Evolutionary conservation across 371 early-diverging fungal species (phyloP).

Genomic region (Circinella umbellata): DNA sequence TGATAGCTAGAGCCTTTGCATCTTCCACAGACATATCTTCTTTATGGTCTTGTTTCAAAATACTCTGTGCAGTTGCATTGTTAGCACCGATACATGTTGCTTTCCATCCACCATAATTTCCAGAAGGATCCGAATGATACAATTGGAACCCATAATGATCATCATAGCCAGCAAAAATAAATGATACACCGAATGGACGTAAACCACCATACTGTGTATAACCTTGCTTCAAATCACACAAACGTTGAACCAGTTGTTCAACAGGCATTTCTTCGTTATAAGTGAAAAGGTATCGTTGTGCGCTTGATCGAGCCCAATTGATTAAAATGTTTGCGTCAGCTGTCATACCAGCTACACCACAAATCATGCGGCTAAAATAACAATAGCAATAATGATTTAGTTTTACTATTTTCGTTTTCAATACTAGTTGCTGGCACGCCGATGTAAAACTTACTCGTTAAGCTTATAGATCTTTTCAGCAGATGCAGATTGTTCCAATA

Average conservation of each 20-base stretch:
- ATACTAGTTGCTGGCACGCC: too few species aligned
- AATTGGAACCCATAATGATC: conserved; percentile 92
- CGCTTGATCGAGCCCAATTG: conserved; percentile 86
- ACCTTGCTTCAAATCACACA: conserved; percentile 98
- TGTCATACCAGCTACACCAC: conserved; percentile 98
- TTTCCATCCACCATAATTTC: conserved; percentile 99
- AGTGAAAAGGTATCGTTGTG: conserved; percentile 88
- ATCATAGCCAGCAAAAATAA: conserved; percentile 97
- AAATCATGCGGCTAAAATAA: conserved; percentile 77
- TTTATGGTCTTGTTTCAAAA: conserved; percentile 95
- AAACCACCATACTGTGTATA: conserved; percentile 99
- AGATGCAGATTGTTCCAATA: conserved; percentile 83
- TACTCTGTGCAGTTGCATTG: conserved; percentile 87
- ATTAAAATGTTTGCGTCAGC: conserved; percentile 98
- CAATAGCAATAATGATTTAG: conserved; percentile 1
- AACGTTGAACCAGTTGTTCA: conserved; percentile 91
- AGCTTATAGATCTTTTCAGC: conserved; percentile 97
- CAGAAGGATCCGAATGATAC: conserved; percentile 98
- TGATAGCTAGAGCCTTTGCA: conserved; percentile 88
- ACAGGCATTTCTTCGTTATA: conserved; percentile 93
- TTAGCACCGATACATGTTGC: conserved; percentile 98
- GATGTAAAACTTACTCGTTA: conserved; percentile 73
- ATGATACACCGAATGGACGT: conserved; percentile 99
- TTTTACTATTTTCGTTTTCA: neutral
- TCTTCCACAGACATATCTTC: conserved; percentile 87